A percentile compares a stretch with the other conserved stretches of the same genome.
Evolutionary conservation across 2,329 filamentous ascomycete genomes (phyloP).

Genomic region (Cladosporium colombiae): DNA sequence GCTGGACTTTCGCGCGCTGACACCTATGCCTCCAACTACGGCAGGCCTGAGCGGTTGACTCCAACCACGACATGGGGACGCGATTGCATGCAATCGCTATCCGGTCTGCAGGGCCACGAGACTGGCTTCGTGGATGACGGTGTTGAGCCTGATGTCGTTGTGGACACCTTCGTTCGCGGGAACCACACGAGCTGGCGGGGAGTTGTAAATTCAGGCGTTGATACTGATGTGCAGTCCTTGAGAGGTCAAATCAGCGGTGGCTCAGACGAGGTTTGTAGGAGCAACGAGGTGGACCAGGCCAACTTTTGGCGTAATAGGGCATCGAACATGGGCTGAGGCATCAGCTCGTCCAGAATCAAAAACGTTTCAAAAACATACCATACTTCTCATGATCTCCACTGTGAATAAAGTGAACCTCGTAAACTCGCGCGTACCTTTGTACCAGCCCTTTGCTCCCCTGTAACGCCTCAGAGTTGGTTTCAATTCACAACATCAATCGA

Average conservation of each 20-base stretch:
- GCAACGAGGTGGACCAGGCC: not conserved
- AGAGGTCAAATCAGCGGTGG: not conserved
- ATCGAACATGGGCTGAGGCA: not conserved
- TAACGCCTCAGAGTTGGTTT: too few species aligned
- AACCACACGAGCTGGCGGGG: constrained; percentile 5
- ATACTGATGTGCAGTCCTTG: not conserved
- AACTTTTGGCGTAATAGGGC: not conserved
- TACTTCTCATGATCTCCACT: not conserved
- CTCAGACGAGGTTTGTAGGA: not conserved
- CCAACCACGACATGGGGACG: not conserved
- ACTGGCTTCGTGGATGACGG: not conserved
- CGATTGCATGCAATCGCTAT: not conserved
- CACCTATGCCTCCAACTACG: not conserved
- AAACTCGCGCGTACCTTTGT: not conserved
- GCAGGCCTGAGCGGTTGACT: not conserved
- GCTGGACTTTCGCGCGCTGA: not conserved
- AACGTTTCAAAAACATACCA: not conserved
- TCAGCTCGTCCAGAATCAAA: not conserved
- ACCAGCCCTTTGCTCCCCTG: not conserved
- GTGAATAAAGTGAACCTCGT: not conserved
- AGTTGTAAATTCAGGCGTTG: not conserved
- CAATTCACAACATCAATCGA: not conserved
- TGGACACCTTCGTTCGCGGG: not conserved
- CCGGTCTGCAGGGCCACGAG: not conserved
- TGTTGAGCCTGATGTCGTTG: not conserved